These are phyloP conservation scores for Veloboletus limbatus DNA, from an alignment of 1,284 basidiomycete species.

Conservation along the genomic window DNA sequence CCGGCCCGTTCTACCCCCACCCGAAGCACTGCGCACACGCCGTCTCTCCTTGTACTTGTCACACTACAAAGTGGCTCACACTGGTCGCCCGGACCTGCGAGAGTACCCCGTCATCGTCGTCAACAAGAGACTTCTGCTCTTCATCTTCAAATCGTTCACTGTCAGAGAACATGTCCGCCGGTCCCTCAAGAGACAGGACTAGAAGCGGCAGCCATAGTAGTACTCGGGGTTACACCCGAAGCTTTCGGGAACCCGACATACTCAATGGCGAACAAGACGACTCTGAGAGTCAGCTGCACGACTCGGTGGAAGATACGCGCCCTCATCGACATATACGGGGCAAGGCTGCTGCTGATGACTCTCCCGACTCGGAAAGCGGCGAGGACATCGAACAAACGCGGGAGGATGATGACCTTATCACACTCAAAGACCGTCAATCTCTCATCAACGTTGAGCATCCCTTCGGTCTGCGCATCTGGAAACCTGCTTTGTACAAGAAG, in stretches of 20 bases:
- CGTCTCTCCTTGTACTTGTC: no score
- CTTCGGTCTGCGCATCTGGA: conserved; percentile 99
- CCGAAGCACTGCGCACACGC: conserved; percentile 26
- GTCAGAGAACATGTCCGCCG: conserved; percentile 49
- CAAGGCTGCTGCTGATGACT: conserved; percentile 26
- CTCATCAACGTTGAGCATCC: conserved; percentile 99
- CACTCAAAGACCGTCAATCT: conserved; percentile 94
- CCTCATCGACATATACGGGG: conserved; percentile 26
- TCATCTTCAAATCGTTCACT: conserved; percentile 38
- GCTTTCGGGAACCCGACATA: conserved; percentile 41
- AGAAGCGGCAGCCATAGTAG: conserved; percentile 64
- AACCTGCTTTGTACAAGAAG: conserved; percentile 98
- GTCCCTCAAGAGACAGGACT: conserved; percentile 44
- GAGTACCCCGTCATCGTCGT: conserved; percentile 46
- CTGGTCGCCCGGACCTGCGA: conserved; percentile 52
- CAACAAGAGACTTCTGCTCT: conserved; percentile 66
- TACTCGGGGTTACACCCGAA: conserved; percentile 45
- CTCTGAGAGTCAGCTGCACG: conserved; percentile 29
- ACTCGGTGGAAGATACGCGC: conserved; percentile 33
- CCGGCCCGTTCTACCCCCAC: conserved; percentile 39
- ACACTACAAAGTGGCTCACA: no score
- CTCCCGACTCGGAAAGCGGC: conserved; percentile 35
- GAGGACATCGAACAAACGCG: conserved; percentile 38
- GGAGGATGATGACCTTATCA: conserved; percentile 85
- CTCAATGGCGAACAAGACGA: conserved; percentile 49